Conservation (phyloP, 441 rosid genomes). For the Francoa sonchifolia region DNA sequence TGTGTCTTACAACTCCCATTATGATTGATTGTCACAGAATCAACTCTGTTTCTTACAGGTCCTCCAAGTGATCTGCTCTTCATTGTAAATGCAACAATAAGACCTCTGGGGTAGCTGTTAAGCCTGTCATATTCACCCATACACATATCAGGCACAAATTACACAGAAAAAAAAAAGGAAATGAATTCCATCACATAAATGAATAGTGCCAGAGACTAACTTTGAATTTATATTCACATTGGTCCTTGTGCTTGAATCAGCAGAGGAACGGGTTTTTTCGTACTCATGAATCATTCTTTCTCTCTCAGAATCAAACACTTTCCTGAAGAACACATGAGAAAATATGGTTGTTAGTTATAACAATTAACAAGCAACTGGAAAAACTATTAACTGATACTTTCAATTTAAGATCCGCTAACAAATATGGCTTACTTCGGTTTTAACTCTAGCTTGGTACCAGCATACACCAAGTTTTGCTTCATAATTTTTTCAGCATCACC, state of each 20-base stretch:
- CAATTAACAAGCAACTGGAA: slow-evolving; percentile 9
- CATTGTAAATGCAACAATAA: slow-evolving; percentile 28
- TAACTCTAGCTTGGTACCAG: slow-evolving; percentile 28
- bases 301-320: slow-evolving; percentile 24
- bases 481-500: slow-evolving; percentile 25
- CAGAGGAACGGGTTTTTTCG: slow-evolving; percentile 7
- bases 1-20: background rate
- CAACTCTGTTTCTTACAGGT: slow-evolving; percentile 12
- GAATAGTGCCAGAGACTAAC: slow-evolving; percentile 4
- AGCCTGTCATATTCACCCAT: slow-evolving; percentile 5
- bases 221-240: slow-evolving; percentile 1
- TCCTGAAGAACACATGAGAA: too few relatives aligned
- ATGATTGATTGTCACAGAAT: background rate
- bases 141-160: slow-evolving; percentile 9
- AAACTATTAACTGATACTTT: background rate
- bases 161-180: background rate
- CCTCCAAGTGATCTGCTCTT: slow-evolving; percentile 16
- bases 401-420: background rate
- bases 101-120: slow-evolving; percentile 29
- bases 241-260: background rate
- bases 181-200: background rate
- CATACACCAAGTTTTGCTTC: slow-evolving; percentile 26
- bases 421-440: slow-evolving; percentile 37
- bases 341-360: too few relatives aligned
- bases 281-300: slow-evolving; percentile 7